Evolutionary conservation across 2,329 filamentous ascomycete genomes (phyloP).

Genomic region (Arthroderma sp.): DNA sequence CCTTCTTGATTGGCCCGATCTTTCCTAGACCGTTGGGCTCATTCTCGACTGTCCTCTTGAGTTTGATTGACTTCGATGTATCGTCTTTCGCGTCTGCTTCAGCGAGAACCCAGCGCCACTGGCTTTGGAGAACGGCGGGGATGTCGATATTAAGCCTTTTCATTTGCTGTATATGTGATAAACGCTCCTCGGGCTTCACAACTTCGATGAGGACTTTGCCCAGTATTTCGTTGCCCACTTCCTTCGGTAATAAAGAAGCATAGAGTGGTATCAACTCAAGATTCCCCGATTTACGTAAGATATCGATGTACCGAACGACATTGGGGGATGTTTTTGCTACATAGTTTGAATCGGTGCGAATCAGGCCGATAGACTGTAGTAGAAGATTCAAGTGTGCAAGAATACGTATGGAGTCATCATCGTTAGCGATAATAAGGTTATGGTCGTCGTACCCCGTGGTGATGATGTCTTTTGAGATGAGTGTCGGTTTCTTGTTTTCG

Average conservation of each 20-base stretch:
- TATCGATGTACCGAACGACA: slow-evolving; percentile 68
- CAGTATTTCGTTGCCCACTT: slow-evolving; percentile 56
- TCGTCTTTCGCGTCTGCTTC: slow-evolving; percentile 23
- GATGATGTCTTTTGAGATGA: slow-evolving; percentile 27
- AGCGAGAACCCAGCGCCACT: slow-evolving; percentile 38
- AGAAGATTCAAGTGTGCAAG: slow-evolving; percentile 55
- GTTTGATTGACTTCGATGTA: slow-evolving; percentile 17
- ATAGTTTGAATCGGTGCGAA: slow-evolving; percentile 37
- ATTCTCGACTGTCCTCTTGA: slow-evolving; percentile 38
- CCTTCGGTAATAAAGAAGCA: slow-evolving; percentile 58
- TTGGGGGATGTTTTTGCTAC: slow-evolving; percentile 52
- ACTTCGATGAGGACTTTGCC: slow-evolving; percentile 66
- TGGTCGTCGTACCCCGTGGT: slow-evolving; percentile 37
- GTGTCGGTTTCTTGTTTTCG: slow-evolving; percentile 15
- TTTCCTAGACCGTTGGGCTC: slow-evolving; percentile 35
- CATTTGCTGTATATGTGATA: slow-evolving; percentile 60
- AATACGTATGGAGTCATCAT: slow-evolving; percentile 52
- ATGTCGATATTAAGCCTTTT: slow-evolving; percentile 60
- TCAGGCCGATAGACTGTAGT: slow-evolving; percentile 46
- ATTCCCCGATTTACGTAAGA: slow-evolving; percentile 58
- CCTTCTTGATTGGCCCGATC: slow-evolving; percentile 52
- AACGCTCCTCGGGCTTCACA: slow-evolving; percentile 49
- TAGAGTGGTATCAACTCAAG: slow-evolving; percentile 77
- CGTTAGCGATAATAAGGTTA: slow-evolving; percentile 25
- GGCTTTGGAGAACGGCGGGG: slow-evolving; percentile 57